phyloP scores from a whole-genome alignment of 2,329 filamentous ascomycete genomes.

The Cladosporium velox region DNA sequence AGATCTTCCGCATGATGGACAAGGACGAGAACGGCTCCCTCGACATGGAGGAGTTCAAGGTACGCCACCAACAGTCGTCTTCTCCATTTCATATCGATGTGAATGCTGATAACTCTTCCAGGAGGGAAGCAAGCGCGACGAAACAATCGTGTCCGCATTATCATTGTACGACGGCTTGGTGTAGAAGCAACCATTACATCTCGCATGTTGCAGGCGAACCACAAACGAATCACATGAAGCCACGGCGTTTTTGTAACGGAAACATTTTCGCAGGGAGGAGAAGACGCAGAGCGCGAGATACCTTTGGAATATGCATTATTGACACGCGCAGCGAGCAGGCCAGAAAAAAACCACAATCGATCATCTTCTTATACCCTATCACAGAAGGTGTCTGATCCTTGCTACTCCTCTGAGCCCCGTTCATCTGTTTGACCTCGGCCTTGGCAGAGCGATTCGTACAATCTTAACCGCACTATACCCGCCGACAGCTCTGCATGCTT shows the following conservation, averaged over 20 bases:
- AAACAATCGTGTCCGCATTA: slow-evolving; percentile 96
- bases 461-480: slow-evolving; percentile 8
- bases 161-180: slow-evolving; percentile 96
- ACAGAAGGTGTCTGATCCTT: not conserved
- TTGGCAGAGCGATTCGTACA: not conserved
- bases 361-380: not conserved
- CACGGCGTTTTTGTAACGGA: slow-evolving; percentile 10
- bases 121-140: slow-evolving; percentile 96
- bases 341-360: not conserved
- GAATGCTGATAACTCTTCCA: slow-evolving; percentile 26
- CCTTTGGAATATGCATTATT: slow-evolving; percentile 11
- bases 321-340: not conserved
- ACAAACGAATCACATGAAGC: slow-evolving; percentile 15
- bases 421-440: slow-evolving; percentile 14
- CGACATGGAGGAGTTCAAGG: slow-evolving; percentile 95
- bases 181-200: slow-evolving; percentile 19
- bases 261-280: slow-evolving; percentile 6
- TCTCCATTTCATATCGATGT: not conserved
- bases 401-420: not conserved
- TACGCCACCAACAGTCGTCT: slow-evolving; percentile 14
- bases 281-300: slow-evolving; percentile 7
- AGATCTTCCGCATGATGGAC: slow-evolving; percentile 99
- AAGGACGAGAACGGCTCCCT: slow-evolving; percentile 98
- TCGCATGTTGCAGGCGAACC: not conserved
- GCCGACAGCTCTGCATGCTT: slow-evolving; percentile 3